Evolutionary conservation across 2,329 filamentous ascomycete species (phyloP), one percentile per base, ranked within the genome.

Genomic region (Microdochium bolleyi): DNA sequence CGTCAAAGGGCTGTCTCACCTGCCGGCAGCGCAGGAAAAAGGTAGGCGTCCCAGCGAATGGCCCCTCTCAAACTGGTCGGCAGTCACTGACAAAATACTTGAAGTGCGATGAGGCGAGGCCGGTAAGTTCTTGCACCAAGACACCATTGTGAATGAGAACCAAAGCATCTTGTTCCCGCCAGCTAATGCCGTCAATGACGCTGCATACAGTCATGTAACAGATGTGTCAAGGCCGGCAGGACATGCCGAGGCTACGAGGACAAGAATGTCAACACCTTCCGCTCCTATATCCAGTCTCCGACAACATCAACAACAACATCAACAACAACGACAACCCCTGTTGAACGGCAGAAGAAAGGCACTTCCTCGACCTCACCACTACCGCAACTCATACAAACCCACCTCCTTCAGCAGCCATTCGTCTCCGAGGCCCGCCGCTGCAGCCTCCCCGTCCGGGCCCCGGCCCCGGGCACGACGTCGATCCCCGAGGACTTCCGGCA

Each of bases 401-500:
- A 41, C 13, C 8, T 7, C 13, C 37, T n/a, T 9, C 30, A 34
- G 30, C 30, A 34, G 37, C 7, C 37, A 41, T 41, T 41, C 37
- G 7, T 41, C 13, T 41, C 37, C 13, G 37, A 41, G 37, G 37
- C 8, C 37, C 37, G 37, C 8, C 37, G 37, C 7, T 41, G 37
- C 37, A 41, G 11, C 16, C 37, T 41, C 37, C 37, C 37, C n/a
- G 37, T n/a, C 37, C 37, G 37, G 11, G 37, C 16, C n/a, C 11
- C 37, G 16, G 11, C 37, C 16, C 37, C 37, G 5, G 37, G 37
- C 37, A 13, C 8, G 5, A 41, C 37, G n/a, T 10, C 13, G 37
- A 19, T 60, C 2, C 58, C 58, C 2, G 53, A 55, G 37, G 60
- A 62, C 46, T 48, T 14, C 38, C 34, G 53, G 21, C 59, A 57